A percentile compares a stretch with the other conserved stretches of the same genome.
Conservation (phyloP, 352 stramenopile genomes). For the Globisporangium okanoganense region DNA sequence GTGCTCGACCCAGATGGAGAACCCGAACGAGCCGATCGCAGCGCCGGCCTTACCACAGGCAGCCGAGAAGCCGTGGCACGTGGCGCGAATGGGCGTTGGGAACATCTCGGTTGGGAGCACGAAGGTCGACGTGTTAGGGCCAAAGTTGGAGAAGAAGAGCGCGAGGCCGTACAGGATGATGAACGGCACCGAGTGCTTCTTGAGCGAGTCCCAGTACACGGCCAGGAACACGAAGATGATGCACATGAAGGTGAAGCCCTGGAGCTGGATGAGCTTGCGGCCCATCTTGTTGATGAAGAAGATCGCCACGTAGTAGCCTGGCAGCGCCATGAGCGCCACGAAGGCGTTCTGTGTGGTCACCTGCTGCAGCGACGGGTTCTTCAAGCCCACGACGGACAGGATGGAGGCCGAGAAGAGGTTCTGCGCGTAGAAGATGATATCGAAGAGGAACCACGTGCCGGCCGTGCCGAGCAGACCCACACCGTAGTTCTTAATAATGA, state of each 20-base stretch:
- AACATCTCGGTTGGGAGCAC: conserved; percentile 88
- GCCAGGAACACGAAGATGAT: conserved; percentile 57
- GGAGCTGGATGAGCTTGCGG: conserved; percentile 66
- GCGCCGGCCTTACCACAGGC: conserved; percentile 83
- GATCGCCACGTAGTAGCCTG: conserved; percentile 77
- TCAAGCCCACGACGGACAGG: conserved; percentile 49
- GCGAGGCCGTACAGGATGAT: conserved; percentile 69
- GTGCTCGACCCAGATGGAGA: conserved; percentile 58
- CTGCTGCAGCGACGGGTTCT: conserved; percentile 24
- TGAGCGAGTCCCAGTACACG: conserved; percentile 54
- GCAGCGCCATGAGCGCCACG: conserved; percentile 62
- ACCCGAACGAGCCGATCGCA: conserved; percentile 57
- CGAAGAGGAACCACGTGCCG: conserved; percentile 83
- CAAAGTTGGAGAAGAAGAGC: conserved; percentile 86
- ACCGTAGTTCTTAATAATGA: conserved; percentile 58
- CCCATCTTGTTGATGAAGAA: conserved; percentile 69
- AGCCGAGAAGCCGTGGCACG: conserved; percentile 88
- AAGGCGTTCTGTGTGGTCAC: conserved; percentile 57
- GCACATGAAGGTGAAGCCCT: conserved; percentile 66
- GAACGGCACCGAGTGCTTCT: conserved; percentile 47
- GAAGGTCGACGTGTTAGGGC: conserved; percentile 84
- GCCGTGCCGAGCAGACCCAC: conserved; percentile 81
- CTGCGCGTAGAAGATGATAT: conserved; percentile 81
- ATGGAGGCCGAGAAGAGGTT: conserved; percentile 77
- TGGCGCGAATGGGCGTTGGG: conserved; percentile 78